Conservation (phyloP, 106 monocot genomes). For the Triglochin maritima region DNA sequence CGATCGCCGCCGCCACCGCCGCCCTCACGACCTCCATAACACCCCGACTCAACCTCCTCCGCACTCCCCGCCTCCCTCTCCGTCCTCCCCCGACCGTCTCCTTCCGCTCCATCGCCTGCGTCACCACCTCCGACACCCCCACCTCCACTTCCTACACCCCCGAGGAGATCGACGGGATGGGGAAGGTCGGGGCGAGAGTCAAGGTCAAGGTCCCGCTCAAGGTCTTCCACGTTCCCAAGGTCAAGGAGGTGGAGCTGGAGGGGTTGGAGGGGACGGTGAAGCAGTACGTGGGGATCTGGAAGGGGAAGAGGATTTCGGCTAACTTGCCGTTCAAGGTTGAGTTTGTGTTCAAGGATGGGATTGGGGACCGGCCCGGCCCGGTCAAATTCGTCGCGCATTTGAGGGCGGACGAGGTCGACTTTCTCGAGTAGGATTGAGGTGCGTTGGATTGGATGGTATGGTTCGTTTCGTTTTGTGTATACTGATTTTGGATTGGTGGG, state of each 20-base stretch:
- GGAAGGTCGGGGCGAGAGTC: conserved; percentile 45
- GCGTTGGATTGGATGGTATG: neutral
- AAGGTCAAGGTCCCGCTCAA: conserved; percentile 59
- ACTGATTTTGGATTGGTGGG: neutral
- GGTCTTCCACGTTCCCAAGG: conserved; percentile 65
- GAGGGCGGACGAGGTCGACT: conserved; percentile 74
- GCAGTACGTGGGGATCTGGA: conserved; percentile 78
- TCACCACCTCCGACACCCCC: conserved; percentile 22
- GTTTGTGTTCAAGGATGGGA: conserved; percentile 32
- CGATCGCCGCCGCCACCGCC: neutral
- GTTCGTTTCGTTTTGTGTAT: no score
- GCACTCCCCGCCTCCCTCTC: no score
- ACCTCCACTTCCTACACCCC: neutral
- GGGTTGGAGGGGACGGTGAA: conserved; percentile 76
- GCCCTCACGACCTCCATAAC: neutral
- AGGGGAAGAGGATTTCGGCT: conserved; percentile 73
- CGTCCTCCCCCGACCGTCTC: neutral
- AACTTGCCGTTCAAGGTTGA: conserved; percentile 79
- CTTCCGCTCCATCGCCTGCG: conserved; percentile 1
- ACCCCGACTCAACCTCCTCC: no score
- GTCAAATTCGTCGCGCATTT: conserved; percentile 73
- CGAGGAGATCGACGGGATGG: conserved; percentile 33
- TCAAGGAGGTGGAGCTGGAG: conserved; percentile 52
- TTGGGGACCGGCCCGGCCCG: conserved; percentile 34
- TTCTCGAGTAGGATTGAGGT: neutral